Percentiles rank a stretch among this genome's conserved stretches.
Conservation (phyloP, 768 basidiomycete species). For the Mrakia hoshinonis region DNA sequence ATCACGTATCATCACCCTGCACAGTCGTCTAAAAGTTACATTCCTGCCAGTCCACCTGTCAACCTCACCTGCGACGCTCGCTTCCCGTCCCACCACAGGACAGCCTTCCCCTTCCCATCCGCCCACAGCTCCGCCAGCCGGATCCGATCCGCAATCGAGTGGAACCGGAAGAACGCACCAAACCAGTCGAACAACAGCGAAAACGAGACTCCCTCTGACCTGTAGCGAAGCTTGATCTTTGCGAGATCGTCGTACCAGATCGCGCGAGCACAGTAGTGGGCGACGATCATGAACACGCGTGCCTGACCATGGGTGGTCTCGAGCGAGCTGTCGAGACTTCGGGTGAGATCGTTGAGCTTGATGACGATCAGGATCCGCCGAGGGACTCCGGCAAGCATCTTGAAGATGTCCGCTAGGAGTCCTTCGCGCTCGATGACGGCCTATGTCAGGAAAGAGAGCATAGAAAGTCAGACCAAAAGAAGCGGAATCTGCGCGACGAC, state of each 20-base stretch:
- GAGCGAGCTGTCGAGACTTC: slow-evolving; percentile 66
- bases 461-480: background rate
- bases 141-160: background rate
- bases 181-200: background rate
- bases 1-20: no score
- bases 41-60: no score
- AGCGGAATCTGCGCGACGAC: background rate
- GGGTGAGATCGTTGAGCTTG: slow-evolving; percentile 46
- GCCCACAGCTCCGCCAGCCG: slow-evolving; percentile 14
- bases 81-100: background rate
- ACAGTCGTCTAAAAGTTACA: no score
- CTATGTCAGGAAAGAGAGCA: background rate
- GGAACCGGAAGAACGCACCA: background rate
- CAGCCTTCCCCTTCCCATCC: slow-evolving; percentile 3
- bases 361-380: slow-evolving; percentile 45
- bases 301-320: slow-evolving; percentile 67
- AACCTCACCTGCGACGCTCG: no score
- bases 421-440: slow-evolving; percentile 65
- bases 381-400: slow-evolving; percentile 76
- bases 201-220: slow-evolving; percentile 23
- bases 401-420: slow-evolving; percentile 71
- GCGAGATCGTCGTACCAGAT: slow-evolving; percentile 19
- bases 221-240: background rate
- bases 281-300: slow-evolving; percentile 83
- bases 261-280: slow-evolving; percentile 64